A percentile compares a stretch with the other conserved stretches of the same genome.
Evolutionary conservation across 2,329 filamentous ascomycete genomes (phyloP).

Genomic region (Beauveria caledonica): DNA sequence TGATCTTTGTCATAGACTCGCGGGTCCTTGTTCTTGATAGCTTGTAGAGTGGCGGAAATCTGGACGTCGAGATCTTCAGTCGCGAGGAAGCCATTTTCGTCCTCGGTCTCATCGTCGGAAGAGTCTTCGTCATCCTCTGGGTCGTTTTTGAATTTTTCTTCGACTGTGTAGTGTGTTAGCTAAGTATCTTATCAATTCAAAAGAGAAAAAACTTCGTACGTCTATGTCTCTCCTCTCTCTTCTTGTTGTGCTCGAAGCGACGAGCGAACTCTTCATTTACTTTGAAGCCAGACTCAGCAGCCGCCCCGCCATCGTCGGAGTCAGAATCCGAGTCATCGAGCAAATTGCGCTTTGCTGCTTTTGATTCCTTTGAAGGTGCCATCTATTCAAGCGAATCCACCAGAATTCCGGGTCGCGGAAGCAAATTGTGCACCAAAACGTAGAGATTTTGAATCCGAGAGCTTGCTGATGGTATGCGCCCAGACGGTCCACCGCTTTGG

Average conservation of each 20-base stretch:
- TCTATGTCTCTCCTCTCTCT: constrained; percentile 75
- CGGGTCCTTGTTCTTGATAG: constrained; percentile 85
- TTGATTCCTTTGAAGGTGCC: constrained; percentile 16
- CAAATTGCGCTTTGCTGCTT: constrained; percentile 37
- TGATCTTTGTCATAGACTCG: constrained; percentile 74
- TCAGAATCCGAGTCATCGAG: constrained; percentile 50
- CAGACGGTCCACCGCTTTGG: background rate
- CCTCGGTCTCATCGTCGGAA: constrained; percentile 73
- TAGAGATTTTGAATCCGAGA: background rate
- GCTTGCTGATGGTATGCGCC: background rate
- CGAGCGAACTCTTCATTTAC: constrained; percentile 87
- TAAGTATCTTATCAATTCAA: constrained; percentile 15
- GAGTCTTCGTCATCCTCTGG: constrained; percentile 51
- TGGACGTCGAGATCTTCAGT: constrained; percentile 80
- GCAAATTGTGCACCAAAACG: background rate
- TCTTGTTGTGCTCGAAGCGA: constrained; percentile 94
- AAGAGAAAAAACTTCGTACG: constrained; percentile 34
- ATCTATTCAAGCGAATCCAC: background rate
- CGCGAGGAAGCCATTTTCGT: constrained; percentile 80
- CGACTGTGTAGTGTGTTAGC: constrained; percentile 48
- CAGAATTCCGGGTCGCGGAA: background rate
- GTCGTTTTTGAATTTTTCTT: constrained; percentile 67
- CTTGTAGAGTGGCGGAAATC: constrained; percentile 77
- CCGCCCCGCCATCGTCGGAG: constrained; percentile 33
- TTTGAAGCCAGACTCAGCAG: constrained; percentile 50